Evolutionary conservation across 805 yeast species (phyloP).

Genomic region (Teunomyces funiuensis): DNA sequence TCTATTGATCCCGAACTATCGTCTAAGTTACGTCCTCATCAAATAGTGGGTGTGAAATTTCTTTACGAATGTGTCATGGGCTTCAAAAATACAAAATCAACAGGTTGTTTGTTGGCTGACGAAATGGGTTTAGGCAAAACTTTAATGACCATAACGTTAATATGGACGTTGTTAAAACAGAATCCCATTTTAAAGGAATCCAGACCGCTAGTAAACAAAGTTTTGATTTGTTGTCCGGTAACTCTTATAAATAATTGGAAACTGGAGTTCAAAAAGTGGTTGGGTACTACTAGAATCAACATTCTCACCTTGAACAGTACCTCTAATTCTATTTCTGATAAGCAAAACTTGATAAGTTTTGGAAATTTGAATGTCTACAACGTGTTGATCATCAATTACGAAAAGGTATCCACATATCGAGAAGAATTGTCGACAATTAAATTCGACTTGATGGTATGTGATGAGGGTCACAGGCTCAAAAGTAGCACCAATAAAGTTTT

Average conservation of each 20-base stretch:
- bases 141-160: slow-evolving; percentile 74
- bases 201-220: slow-evolving; percentile 50
- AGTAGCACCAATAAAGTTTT: slow-evolving; percentile 70
- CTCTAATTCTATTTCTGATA: slow-evolving; percentile 53
- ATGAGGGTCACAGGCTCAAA: slow-evolving; percentile 93
- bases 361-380: slow-evolving; percentile 72
- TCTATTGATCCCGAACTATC: slow-evolving; percentile 57
- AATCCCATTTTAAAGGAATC: slow-evolving; percentile 40
- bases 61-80: slow-evolving; percentile 85
- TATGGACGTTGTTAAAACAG: slow-evolving; percentile 81
- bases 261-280: slow-evolving; percentile 86
- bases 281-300: slow-evolving; percentile 62
- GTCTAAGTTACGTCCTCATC: slow-evolving; percentile 72
- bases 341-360: slow-evolving; percentile 57
- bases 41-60: slow-evolving; percentile 78
- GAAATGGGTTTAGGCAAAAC: slow-evolving; percentile 96
- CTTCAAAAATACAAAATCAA: slow-evolving; percentile 44
- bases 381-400: slow-evolving; percentile 85
- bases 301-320: slow-evolving; percentile 59
- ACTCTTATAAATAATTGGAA: slow-evolving; percentile 87
- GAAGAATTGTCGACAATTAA: slow-evolving; percentile 47
- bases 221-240: slow-evolving; percentile 87
- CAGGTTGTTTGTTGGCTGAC: slow-evolving; percentile 88
- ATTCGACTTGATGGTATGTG: slow-evolving; percentile 80
- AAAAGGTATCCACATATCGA: slow-evolving; percentile 60